phyloP scores from a whole-genome alignment of 208 protist species.

The Lotmaria passim region DNA sequence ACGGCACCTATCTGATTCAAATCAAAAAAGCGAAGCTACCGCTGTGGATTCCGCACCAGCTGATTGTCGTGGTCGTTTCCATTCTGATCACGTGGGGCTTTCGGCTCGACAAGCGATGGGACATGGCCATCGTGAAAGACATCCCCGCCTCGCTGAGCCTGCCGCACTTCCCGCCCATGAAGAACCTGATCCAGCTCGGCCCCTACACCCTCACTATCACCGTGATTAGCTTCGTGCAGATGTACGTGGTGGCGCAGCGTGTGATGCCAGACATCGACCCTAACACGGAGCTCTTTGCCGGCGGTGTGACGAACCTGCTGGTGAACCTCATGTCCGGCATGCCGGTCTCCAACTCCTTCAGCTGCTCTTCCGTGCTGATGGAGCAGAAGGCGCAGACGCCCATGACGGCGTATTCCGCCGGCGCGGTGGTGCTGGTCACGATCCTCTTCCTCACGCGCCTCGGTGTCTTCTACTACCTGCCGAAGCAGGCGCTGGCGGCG shows the following conservation, averaged over 20 bases:
- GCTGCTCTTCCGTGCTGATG: slow-evolving; percentile 55
- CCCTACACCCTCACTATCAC: slow-evolving; percentile 66
- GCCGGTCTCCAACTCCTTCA: slow-evolving; percentile 63
- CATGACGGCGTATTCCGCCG: slow-evolving; percentile 45
- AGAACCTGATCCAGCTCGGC: slow-evolving; percentile 49
- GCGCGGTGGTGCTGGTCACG: slow-evolving; percentile 49
- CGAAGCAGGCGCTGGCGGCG: slow-evolving; percentile 58
- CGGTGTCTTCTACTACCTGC: slow-evolving; percentile 63
- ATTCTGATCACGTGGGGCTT: slow-evolving; percentile 45
- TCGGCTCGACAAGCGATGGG: slow-evolving; percentile 31
- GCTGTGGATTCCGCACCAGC: slow-evolving; percentile 63
- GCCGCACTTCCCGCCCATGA: slow-evolving; percentile 44
- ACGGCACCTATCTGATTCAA: slow-evolving; percentile 53
- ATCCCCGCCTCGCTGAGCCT: slow-evolving; percentile 34
- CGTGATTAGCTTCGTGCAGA: slow-evolving; percentile 65
- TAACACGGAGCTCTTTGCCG: slow-evolving; percentile 59
- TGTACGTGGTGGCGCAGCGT: slow-evolving; percentile 60
- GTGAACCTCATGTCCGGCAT: slow-evolving; percentile 57
- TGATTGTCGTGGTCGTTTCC: slow-evolving; percentile 64
- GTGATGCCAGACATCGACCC: slow-evolving; percentile 58
- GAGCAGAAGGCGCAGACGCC: slow-evolving; percentile 54
- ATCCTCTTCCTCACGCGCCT: slow-evolving; percentile 51
- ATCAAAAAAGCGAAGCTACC: slow-evolving; percentile 55
- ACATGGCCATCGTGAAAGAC: slow-evolving; percentile 45
- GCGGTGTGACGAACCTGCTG: slow-evolving; percentile 48